Evolutionary conservation across 2,329 filamentous ascomycete genomes (phyloP).

Genomic region (Proliferodiscus dingleyae): DNA sequence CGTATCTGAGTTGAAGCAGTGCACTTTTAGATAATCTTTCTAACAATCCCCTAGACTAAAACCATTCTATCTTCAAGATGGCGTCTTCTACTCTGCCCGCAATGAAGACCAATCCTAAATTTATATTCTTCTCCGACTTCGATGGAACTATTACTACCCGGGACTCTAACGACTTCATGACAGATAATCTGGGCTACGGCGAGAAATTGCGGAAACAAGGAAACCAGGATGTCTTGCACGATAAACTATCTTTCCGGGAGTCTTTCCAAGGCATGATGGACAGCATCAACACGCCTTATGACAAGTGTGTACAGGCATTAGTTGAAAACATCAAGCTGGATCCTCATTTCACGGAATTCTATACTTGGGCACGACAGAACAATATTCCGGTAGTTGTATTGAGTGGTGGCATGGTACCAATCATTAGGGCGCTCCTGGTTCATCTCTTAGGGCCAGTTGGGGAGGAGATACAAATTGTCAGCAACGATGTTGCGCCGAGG

Average conservation of each 20-base stretch:
- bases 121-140: conserved; percentile 99
- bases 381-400: conserved; percentile 91
- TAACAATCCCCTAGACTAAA: background rate
- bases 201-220: conserved; percentile 61
- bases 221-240: conserved; percentile 73
- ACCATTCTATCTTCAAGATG: conserved; percentile 23
- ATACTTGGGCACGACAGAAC: conserved; percentile 71
- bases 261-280: conserved; percentile 91
- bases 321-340: conserved; percentile 83
- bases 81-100: conserved; percentile 45
- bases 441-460: conserved; percentile 72
- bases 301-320: conserved; percentile 74
- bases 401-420: conserved; percentile 85
- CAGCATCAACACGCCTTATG: conserved; percentile 73
- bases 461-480: conserved; percentile 80
- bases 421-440: conserved; percentile 79
- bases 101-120: conserved; percentile 67
- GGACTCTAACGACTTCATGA: conserved; percentile 67
- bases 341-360: conserved; percentile 83
- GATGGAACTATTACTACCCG: conserved; percentile 86
- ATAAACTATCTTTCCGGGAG: conserved; percentile 71
- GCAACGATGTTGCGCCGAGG: conserved; percentile 69
- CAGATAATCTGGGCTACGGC: conserved; percentile 88
- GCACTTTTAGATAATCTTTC: background rate
- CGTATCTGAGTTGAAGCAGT: too few relatives aligned